A percentile compares a stretch with the other conserved stretches of the same genome.
Conservation (phyloP, 2,329 filamentous ascomycete species). For the Aspergillus sp. region DNA sequence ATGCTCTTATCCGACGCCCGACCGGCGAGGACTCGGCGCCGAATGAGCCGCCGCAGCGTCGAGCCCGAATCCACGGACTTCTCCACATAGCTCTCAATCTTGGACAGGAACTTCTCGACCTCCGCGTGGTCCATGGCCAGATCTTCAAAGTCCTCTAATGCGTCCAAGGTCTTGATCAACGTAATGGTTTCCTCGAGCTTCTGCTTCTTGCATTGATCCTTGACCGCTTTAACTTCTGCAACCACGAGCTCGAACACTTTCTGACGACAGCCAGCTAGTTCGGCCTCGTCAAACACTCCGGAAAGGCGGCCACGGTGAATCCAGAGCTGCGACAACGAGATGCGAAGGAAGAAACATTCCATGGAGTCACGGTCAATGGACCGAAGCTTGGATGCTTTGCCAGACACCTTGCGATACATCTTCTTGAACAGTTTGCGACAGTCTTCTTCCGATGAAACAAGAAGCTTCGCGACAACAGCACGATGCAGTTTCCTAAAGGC, state of each 20-base stretch:
- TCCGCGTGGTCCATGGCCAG: slow-evolving; percentile 33
- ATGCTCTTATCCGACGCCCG: slow-evolving; percentile 27
- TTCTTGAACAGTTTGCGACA: slow-evolving; percentile 35
- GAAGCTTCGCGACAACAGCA: slow-evolving; percentile 34
- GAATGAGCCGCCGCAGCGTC: slow-evolving; percentile 28
- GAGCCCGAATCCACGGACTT: slow-evolving; percentile 31
- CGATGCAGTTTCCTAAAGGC: slow-evolving; percentile 37
- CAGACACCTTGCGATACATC: slow-evolving; percentile 31
- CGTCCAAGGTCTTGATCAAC: slow-evolving; percentile 37
- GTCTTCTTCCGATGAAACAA: slow-evolving; percentile 34
- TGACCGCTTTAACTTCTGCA: slow-evolving; percentile 34
- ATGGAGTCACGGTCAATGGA: slow-evolving; percentile 34
- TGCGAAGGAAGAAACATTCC: slow-evolving; percentile 34
- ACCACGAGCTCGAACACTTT: slow-evolving; percentile 35
- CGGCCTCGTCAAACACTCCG: slow-evolving; percentile 26
- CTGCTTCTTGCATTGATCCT: slow-evolving; percentile 35
- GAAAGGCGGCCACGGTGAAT: slow-evolving; percentile 30
- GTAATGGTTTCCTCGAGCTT: slow-evolving; percentile 32
- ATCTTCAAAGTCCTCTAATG: slow-evolving; percentile 41
- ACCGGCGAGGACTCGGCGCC: slow-evolving; percentile 34
- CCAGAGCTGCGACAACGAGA: slow-evolving; percentile 37
- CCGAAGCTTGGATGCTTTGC: slow-evolving; percentile 29
- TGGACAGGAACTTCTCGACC: slow-evolving; percentile 34
- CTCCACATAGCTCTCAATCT: slow-evolving; percentile 36
- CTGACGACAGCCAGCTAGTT: slow-evolving; percentile 31